Conservation (phyloP, 1,139 yeast species). For the Scheffersomyces segobiensis region DNA sequence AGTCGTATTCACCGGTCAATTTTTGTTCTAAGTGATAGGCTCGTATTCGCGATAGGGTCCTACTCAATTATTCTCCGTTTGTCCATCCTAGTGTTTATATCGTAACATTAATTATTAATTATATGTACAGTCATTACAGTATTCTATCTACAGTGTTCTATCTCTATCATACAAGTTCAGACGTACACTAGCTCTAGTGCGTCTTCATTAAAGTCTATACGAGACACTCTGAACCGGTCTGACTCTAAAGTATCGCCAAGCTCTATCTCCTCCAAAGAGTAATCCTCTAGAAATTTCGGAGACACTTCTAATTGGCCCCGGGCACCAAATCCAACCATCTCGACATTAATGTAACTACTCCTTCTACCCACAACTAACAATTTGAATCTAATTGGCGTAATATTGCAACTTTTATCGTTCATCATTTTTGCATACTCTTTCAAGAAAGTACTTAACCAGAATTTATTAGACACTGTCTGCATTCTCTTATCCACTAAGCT, state of each 20-base stretch:
- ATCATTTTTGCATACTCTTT: slow-evolving; percentile 24
- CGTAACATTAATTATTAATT: background rate
- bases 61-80: background rate
- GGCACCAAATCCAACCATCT: slow-evolving; percentile 27
- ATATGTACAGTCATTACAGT: background rate
- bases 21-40: too few species aligned
- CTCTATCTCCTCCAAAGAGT: slow-evolving; percentile 17
- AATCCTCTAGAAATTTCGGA: slow-evolving; percentile 18
- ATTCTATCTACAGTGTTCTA: slow-evolving; percentile 5
- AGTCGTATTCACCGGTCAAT: too few species aligned
- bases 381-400: slow-evolving; percentile 22
- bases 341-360: slow-evolving; percentile 24
- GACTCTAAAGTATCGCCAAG: slow-evolving; percentile 26
- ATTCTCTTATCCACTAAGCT: slow-evolving; percentile 28
- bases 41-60: background rate
- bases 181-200: slow-evolving; percentile 23
- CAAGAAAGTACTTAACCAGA: slow-evolving; percentile 43
- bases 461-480: slow-evolving; percentile 27
- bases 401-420: slow-evolving; percentile 10
- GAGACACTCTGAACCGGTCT: slow-evolving; percentile 19
- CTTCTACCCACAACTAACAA: slow-evolving; percentile 26
- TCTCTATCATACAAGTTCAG: background rate
- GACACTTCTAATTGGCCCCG: slow-evolving; percentile 27
- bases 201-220: slow-evolving; percentile 36
- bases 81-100: background rate